Conservation (phyloP, 352 stramenopile genomes). For the Globisporangium mamillatum region DNA sequence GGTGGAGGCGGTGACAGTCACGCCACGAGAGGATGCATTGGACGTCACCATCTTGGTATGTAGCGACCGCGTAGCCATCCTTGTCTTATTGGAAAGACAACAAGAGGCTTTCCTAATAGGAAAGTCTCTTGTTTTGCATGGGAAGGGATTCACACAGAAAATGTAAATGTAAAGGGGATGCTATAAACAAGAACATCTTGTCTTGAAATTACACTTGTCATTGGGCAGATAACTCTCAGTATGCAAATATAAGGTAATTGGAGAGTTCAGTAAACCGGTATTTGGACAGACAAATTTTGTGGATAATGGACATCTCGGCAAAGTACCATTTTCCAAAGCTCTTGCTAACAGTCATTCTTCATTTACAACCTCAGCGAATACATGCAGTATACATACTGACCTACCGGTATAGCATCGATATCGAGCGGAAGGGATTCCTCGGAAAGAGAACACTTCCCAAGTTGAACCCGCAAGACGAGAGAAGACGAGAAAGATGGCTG, state of each 20-base stretch:
- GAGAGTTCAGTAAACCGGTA: background rate
- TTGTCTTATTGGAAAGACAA: background rate
- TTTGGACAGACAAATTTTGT: background rate
- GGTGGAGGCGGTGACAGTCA: no score
- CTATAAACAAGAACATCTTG: no score
- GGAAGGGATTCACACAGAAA: background rate
- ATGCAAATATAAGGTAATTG: background rate
- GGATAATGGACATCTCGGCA: no score
- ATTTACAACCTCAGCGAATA: background rate
- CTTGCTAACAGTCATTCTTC: background rate
- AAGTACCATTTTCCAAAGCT: no score
- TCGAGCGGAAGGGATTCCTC: background rate
- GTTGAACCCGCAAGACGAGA: constrained; percentile 1
- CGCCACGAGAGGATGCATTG: background rate
- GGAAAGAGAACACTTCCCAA: constrained; percentile 11
- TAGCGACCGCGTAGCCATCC: background rate
- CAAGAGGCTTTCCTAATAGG: background rate
- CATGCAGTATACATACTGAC: background rate
- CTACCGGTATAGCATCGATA: background rate
- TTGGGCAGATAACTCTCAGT: background rate
- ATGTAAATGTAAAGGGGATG: background rate
- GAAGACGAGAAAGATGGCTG: constrained; percentile 36
- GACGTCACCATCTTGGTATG: background rate
- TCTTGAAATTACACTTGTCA: no score
- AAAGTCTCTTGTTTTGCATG: background rate